These are phyloP conservation scores for Nicotiana benthamiana DNA, from an alignment of 257 asterid species.

Conservation along the genomic window DNA sequence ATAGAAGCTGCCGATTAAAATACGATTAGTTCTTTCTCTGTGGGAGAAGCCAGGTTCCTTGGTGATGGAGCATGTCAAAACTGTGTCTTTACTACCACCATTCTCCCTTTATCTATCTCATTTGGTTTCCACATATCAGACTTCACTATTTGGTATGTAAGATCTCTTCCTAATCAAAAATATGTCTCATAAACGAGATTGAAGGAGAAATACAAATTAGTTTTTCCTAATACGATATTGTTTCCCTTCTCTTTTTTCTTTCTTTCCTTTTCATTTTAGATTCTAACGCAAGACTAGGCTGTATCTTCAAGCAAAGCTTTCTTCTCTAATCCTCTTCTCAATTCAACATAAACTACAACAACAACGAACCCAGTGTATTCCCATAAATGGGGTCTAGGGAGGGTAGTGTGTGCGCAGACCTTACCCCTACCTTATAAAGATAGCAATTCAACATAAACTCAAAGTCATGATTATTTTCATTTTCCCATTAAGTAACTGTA, in stretches of 20 bases:
- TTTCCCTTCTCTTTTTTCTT: neutral
- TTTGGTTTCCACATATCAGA: neutral
- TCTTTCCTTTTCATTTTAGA: neutral
- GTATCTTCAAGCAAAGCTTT: neutral
- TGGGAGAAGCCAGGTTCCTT: neutral
- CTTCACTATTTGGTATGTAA: neutral
- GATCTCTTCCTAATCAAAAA: neutral
- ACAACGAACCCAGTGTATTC: too few species aligned
- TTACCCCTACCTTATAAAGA: too few species aligned
- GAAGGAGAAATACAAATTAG: neutral
- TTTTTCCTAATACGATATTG: neutral
- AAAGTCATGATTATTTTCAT: neutral
- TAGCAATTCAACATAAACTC: too few species aligned
- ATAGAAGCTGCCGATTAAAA: neutral
- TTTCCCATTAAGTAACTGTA: neutral
- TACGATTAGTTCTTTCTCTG: neutral
- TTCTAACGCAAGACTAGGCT: neutral
- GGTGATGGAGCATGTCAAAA: neutral
- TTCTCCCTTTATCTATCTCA: neutral
- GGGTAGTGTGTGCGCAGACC: too few species aligned
- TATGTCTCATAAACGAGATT: neutral
- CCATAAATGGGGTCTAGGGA: too few species aligned
- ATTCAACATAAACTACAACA: too few species aligned
- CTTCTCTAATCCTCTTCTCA: neutral
- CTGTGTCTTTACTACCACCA: neutral